Base-by-base conservation (phyloP, 2,329 filamentous ascomycete genomes). In the Phaeoacremonium minimum region DNA sequence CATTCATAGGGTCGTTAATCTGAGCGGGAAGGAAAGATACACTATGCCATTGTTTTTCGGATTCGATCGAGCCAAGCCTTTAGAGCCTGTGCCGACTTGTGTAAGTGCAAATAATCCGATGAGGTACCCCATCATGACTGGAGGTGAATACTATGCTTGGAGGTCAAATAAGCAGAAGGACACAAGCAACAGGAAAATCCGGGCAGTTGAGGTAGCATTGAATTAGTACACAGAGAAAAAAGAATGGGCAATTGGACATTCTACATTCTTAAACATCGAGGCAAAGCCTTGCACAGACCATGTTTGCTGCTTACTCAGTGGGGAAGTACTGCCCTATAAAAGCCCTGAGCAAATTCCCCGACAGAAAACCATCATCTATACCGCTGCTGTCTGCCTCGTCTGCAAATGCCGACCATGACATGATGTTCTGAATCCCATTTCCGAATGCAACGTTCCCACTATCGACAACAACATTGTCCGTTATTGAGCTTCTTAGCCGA, bases 21-120 rank as follows among this genome's bases (percentile, higher is more conserved):
- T 46, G 34, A 60, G 54, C 35, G 58, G 58, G 13, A 38, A 38
- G 1, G 60, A 65, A 46, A 46, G 63, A 14, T 59, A 62, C 43
- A 63, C 60, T 30, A 57, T 61, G 35, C 60, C 62, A 0, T 67
- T 67, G 42, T 69, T 66, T 50, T 60, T 57, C 20, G 52, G 53
- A 4, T 56, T 58, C 31, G 53, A 57, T 22, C 33, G 30, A 18
- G n/a, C 26, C 14, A 52, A 52, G 30, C 33, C 48, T 5, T 35
- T 61, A 13, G 49, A 56, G 32, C 50, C 56, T 2, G 45, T 61
- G 4, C 47, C 57, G 2, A 57, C 54, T 3, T 61, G 57, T 26
- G 40, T 60, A 5, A 50, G 47, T 28, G 46, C 45, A n/a, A 38
- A 38, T 1, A 58, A 55, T 32, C 55, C 52, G 13, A 53, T 55